Evolutionary conservation across 2,329 filamentous ascomycete species (phyloP).

Genomic region (Xylariaceae sp.): DNA sequence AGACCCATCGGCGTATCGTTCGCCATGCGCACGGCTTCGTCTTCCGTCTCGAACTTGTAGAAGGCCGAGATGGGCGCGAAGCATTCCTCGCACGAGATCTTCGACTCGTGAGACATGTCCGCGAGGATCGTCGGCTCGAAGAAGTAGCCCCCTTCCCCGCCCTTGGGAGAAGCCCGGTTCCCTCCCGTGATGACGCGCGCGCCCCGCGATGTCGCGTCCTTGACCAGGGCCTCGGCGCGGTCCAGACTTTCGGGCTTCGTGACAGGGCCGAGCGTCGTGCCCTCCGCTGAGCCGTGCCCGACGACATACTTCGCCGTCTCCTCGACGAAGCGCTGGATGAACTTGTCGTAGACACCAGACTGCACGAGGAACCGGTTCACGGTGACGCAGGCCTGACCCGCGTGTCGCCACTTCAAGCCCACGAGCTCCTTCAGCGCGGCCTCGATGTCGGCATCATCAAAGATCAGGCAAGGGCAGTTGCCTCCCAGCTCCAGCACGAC

Average conservation of each 20-base stretch:
- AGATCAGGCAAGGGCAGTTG: slow-evolving; percentile 64
- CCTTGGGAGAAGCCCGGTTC: slow-evolving; percentile 32
- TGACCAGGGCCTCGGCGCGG: slow-evolving; percentile 56
- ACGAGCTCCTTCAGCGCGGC: slow-evolving; percentile 25
- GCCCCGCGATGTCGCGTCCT: slow-evolving; percentile 59
- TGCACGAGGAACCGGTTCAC: slow-evolving; percentile 65
- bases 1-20: slow-evolving; percentile 57
- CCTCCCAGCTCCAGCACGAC: slow-evolving; percentile 68
- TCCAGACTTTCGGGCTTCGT: slow-evolving; percentile 52
- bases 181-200: slow-evolving; percentile 59
- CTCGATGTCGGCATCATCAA: slow-evolving; percentile 63
- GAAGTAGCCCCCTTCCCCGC: slow-evolving; percentile 54
- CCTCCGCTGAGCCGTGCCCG: slow-evolving; percentile 54
- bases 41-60: slow-evolving; percentile 51
- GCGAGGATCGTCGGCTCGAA: slow-evolving; percentile 57
- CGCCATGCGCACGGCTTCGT: slow-evolving; percentile 48
- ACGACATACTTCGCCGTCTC: slow-evolving; percentile 51
- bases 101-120: slow-evolving; percentile 44
- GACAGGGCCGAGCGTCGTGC: slow-evolving; percentile 56
- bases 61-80: slow-evolving; percentile 57
- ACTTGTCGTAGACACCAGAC: slow-evolving; percentile 55
- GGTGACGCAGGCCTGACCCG: slow-evolving; percentile 61
- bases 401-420: slow-evolving; percentile 42
- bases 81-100: slow-evolving; percentile 46
- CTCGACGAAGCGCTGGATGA: slow-evolving; percentile 50